Conservation (phyloP, 176 grass and related monocot genomes). For the Musa troglodytarum region DNA sequence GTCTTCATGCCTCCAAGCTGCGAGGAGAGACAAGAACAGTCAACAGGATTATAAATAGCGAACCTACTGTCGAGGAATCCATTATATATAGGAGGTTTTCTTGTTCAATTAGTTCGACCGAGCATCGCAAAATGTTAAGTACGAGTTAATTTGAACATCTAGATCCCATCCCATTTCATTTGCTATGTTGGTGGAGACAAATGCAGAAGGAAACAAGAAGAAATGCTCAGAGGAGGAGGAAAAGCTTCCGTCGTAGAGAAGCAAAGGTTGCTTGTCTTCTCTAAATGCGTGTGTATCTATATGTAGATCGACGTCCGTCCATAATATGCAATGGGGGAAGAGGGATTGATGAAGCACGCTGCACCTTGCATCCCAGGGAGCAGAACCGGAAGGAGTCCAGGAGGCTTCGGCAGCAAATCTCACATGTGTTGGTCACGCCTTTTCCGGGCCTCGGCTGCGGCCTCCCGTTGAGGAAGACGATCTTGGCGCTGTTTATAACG, state of each 20-base stretch:
- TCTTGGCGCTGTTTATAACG: constrained; percentile 42
- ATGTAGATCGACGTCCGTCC: no score
- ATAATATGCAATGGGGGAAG: neutral
- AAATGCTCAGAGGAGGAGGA: no score
- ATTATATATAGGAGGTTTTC: no score
- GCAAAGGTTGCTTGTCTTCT: no score
- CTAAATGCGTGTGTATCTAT: no score
- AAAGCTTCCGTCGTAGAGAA: no score
- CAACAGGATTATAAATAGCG: no score
- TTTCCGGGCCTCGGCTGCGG: constrained; percentile 41
- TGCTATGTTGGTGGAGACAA: neutral
- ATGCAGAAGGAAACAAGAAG: no score
- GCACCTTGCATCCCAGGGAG: constrained; percentile 45
- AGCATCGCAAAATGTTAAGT: no score
- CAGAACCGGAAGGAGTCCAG: constrained; percentile 43
- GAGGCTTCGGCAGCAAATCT: constrained; percentile 35
- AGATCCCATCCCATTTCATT: neutral
- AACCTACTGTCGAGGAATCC: no score
- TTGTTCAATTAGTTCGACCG: no score
- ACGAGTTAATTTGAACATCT: neutral
- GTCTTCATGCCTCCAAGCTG: constrained; percentile 33
- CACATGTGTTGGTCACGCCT: constrained; percentile 37
- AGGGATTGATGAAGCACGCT: neutral
- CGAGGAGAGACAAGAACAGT: neutral
- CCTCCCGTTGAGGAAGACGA: constrained; percentile 35